Evolutionary conservation across 2,329 filamentous ascomycete genomes (phyloP).

Genomic region (Dactylella cylindrospora): DNA sequence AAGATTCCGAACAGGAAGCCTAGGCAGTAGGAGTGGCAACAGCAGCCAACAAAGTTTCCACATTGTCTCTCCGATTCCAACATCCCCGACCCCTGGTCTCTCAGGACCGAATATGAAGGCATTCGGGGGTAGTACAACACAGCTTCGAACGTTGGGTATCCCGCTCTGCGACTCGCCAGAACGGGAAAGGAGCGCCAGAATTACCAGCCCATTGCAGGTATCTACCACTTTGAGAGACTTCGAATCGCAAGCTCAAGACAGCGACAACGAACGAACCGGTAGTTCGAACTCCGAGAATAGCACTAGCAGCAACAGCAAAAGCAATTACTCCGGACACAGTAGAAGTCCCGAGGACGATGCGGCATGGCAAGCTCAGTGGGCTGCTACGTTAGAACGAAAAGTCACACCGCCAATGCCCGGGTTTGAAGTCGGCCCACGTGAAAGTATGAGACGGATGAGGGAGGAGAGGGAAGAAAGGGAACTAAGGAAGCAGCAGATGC

Average conservation of each 20-base stretch:
- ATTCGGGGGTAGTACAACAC: not conserved
- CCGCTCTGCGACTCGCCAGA: slow-evolving; percentile 40
- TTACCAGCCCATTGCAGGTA: slow-evolving; percentile 12
- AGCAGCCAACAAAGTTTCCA: slow-evolving; percentile 3
- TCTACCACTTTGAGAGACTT: slow-evolving; percentile 16
- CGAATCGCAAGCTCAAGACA: not conserved
- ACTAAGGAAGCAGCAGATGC: slow-evolving; percentile 12
- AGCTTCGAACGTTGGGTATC: slow-evolving; percentile 20
- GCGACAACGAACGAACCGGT: slow-evolving; percentile 8
- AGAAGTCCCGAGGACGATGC: slow-evolving; percentile 11
- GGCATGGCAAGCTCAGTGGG: slow-evolving; percentile 33
- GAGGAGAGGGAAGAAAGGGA: slow-evolving; percentile 18
- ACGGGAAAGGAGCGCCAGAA: slow-evolving; percentile 25
- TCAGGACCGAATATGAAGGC: slow-evolving; percentile 6
- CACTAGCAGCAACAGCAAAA: not conserved
- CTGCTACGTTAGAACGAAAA: slow-evolving; percentile 32
- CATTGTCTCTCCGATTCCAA: slow-evolving; percentile 24
- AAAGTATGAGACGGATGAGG: slow-evolving; percentile 41
- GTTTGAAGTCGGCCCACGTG: slow-evolving; percentile 30
- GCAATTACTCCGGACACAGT: not conserved
- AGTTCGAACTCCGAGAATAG: not conserved
- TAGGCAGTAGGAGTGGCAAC: slow-evolving; percentile 18
- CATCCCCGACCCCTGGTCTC: slow-evolving; percentile 13
- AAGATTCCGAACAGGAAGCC: slow-evolving; percentile 20
- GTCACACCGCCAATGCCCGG: slow-evolving; percentile 40